Percentiles rank a stretch among this genome's conserved stretches.
Evolutionary conservation across 2,329 filamentous ascomycete genomes (phyloP).

Genomic region (Neurospora crassa): DNA sequence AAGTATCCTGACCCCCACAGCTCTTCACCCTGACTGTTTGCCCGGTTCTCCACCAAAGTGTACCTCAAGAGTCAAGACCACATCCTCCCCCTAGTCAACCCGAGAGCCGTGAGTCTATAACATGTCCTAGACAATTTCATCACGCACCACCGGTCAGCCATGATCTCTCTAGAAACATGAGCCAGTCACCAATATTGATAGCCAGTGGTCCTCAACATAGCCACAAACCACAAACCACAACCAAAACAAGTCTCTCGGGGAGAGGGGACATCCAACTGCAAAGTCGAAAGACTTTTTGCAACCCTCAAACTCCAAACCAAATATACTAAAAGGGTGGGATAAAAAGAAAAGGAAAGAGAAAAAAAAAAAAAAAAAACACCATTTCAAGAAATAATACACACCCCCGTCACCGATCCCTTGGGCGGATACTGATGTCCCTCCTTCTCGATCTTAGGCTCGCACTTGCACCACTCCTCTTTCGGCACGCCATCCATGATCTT

Average conservation of each 20-base stretch:
- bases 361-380: not conserved
- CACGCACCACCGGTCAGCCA: not conserved
- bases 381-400: not conserved
- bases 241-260: not conserved
- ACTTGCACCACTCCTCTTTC: conserved; percentile 14
- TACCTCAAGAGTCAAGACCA: not conserved
- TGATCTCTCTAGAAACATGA: not conserved
- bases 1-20: not conserved
- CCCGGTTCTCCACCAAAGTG: not conserved
- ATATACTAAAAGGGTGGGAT: not conserved
- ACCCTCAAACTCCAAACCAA: not conserved
- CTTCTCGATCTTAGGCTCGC: conserved; percentile 12
- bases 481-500: conserved; percentile 13
- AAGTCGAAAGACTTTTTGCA: not conserved
- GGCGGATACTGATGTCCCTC: conserved; percentile 9
- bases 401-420: conserved; percentile 1
- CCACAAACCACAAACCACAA: not conserved
- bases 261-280: not conserved
- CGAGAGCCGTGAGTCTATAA: not conserved
- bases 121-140: not conserved
- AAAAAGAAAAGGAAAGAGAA: too few species aligned
- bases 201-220: not conserved
- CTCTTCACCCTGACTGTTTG: not conserved
- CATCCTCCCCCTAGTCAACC: not conserved
- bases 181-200: not conserved